Conservation (phyloP, 1,284 basidiomycete genomes). For the Trichosporon sp. region DNA sequence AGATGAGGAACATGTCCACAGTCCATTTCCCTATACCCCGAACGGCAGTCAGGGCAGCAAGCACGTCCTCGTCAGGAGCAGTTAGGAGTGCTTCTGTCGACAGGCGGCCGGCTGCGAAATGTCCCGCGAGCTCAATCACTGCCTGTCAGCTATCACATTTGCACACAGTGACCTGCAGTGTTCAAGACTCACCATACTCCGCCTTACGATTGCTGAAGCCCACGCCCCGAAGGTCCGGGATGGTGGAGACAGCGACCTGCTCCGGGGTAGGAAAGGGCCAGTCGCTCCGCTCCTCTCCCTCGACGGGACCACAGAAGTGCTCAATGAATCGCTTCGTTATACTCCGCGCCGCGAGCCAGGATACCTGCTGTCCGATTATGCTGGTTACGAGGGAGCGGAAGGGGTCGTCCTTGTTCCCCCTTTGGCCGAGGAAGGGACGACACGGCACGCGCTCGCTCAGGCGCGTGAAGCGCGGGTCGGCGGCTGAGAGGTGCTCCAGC, state of each 20-base stretch:
- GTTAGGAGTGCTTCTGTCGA: conserved; percentile 63
- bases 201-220: conserved; percentile 75
- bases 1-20: conserved; percentile 87
- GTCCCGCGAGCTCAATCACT: conserved; percentile 70
- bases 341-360: conserved; percentile 79
- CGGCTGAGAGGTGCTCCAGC: conserved; percentile 61
- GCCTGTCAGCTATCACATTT: not conserved
- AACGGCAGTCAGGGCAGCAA: conserved; percentile 67
- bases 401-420: conserved; percentile 25
- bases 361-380: conserved; percentile 83
- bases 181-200: conserved; percentile 62
- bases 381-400: conserved; percentile 60
- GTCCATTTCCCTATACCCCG: conserved; percentile 65
- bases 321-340: conserved; percentile 77
- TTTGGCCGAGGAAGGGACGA: conserved; percentile 25
- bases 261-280: conserved; percentile 61
- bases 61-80: conserved; percentile 67
- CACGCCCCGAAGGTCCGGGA: conserved; percentile 59
- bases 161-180: no score
- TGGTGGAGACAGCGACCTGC: conserved; percentile 60
- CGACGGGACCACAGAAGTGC: conserved; percentile 57
- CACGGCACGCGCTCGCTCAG: conserved; percentile 53
- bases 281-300: conserved; percentile 11
- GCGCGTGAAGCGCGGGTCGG: conserved; percentile 65
- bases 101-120: conserved; percentile 71